phyloP scores from a whole-genome alignment of 1,284 basidiomycete species.

The Ustilago cynodontis region DNA sequence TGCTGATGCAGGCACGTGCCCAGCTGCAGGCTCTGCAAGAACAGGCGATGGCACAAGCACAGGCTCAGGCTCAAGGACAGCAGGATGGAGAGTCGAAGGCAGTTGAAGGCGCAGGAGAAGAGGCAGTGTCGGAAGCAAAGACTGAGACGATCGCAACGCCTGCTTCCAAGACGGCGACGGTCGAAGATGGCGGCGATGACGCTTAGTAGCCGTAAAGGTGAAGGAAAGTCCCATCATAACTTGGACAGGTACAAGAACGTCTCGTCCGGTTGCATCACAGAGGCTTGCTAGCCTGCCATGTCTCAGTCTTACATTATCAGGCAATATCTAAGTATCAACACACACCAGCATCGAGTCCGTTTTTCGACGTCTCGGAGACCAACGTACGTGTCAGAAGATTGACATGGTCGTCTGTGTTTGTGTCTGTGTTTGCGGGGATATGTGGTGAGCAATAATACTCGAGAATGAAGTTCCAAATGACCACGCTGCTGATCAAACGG shows the following conservation, averaged over 20 bases:
- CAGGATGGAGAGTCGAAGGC: neutral
- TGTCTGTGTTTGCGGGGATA: neutral
- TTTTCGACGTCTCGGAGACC: neutral
- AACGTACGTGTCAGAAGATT: neutral
- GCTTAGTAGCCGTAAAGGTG: conserved; percentile 5
- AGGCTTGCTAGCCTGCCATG: neutral
- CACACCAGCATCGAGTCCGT: neutral
- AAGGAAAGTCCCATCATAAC: neutral
- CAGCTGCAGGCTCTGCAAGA: conserved; percentile 38
- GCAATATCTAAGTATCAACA: neutral
- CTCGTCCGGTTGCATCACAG: too few species aligned
- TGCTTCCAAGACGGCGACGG: conserved; percentile 26
- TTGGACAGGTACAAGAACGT: neutral
- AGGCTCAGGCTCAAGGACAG: conserved; percentile 9
- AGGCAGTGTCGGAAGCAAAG: conserved; percentile 4
- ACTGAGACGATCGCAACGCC: neutral
- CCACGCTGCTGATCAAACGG: neutral
- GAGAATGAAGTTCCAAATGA: neutral
- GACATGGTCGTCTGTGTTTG: neutral
- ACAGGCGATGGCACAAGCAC: conserved; percentile 35
- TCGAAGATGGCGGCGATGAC: conserved; percentile 37
- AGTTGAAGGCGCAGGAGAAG: conserved; percentile 5
- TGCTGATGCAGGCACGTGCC: conserved; percentile 46
- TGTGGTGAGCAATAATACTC: neutral
- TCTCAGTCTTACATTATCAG: neutral